Percentiles rank a stretch among this genome's conserved stretches.
Conservation (phyloP, 768 basidiomycete genomes). For the Neoboletus brunneissimus region DNA sequence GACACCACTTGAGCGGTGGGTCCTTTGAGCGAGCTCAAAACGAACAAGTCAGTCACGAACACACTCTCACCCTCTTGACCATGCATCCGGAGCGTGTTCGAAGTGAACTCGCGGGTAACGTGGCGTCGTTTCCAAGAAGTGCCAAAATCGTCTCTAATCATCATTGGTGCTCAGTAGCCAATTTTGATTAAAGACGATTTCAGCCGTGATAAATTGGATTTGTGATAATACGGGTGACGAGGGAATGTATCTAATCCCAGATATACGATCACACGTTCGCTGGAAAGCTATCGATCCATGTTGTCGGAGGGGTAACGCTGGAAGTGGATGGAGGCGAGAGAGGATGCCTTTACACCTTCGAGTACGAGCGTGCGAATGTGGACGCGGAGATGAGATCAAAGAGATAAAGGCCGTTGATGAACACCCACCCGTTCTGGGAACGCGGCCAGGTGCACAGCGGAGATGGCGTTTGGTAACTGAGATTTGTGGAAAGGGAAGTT, state of each 20-base stretch:
- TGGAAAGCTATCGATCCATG: conserved; percentile 73
- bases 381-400: neutral
- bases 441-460: neutral
- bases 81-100: too few species aligned
- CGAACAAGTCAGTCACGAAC: too few species aligned
- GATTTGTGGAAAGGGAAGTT: neutral
- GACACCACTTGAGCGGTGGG: too few species aligned
- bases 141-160: too few species aligned
- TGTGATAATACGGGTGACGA: too few species aligned
- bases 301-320: conserved; percentile 21
- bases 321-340: neutral
- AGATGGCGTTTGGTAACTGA: neutral
- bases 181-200: too few species aligned
- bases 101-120: too few species aligned
- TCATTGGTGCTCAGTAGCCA: too few species aligned
- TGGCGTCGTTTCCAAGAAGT: too few species aligned
- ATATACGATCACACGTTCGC: conserved; percentile 69
- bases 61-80: too few species aligned
- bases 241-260: conserved; percentile 16
- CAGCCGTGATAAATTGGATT: too few species aligned
- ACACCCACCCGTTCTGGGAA: neutral
- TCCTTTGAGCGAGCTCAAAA: too few species aligned
- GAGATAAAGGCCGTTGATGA: neutral
- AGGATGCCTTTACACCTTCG: neutral
- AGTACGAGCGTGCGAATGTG: neutral